Base-by-base conservation (phyloP, 2,329 filamentous ascomycete species). In the Arthrobotrys megalospora region DNA sequence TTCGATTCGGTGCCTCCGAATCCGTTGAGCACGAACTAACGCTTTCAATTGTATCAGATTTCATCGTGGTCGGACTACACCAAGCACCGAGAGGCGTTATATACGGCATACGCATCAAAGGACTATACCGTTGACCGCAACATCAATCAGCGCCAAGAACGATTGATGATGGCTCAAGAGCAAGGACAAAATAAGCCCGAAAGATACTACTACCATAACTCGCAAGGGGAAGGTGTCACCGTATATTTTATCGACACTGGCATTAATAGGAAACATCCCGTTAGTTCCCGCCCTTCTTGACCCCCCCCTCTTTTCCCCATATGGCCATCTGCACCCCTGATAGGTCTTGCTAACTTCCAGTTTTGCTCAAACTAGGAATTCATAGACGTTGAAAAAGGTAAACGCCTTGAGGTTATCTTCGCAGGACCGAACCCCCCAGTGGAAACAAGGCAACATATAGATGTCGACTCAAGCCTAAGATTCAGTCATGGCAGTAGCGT, bases 221-320 rank as follows among this genome's bases (percentile, higher is more conserved):
- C 34, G 2, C n/a, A 21, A 21, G 73, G 73, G 11, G 28, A 77
- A 34, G 73, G 73, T 24, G n/a, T 62, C 24, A 36, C 28, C 7
- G 53, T 77, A 10, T 67, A 66, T 55, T 67, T 77, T 12, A 55
- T 77, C 16, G 73, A 77, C 47, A 77, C 73, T 7, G 73, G 73
- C 6, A 48, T 77, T 7, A 77, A 77, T 53, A 45, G 41, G 3
- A 63, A 71, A 3, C 66, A 77, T 14, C 73, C 66, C 1, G 73
- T 77, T 34, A 66, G 73, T 55, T 45, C 11, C 10, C 8, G 8
- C 50, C 1, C 3, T 32, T 4, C n/a, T 10, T 34, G 5, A 4
- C 12, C 5, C 32, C 12, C 12, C 5, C 32, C 12, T 6, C 1
- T 55, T 32, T n/a, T 12, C 21, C 24, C 41, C 19, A 19, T n/a